Evolutionary conservation across 108 stramenopile genomes (phyloP), one percentile per base, ranked within the genome.

Genomic region (Pseudonitzschia pungens): DNA sequence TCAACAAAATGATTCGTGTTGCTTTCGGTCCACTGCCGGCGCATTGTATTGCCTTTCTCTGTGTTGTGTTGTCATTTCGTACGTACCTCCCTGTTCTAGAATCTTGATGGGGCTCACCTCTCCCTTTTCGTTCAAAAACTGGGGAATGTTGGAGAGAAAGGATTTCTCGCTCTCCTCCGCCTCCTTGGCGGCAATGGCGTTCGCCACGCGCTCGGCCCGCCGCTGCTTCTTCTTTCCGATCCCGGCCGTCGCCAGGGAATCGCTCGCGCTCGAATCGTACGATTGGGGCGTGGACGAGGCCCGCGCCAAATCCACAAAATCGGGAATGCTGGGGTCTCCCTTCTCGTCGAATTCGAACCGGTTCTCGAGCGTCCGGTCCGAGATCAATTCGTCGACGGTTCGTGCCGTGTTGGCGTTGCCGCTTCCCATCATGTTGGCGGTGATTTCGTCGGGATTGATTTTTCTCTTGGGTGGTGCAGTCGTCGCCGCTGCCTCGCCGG

Each of bases 191-290:
- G 68, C 40, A 27, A 82, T 16, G 0, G 89, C 91, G 12, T 78
- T 81, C 12, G 87, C 88, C 45, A 42, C 56, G 14, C 86, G 77
- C 24, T 80, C 77, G 26, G 78, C 87, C 55, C 74, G 76, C 43
- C 84, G 78, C 18, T 83, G 83, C 20, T 84, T 82, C 75, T 90
- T 89, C 62, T 85, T 89, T 15, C 89, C 85, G 68, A 76, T 70
- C 31, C 50, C 74, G 10, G 42, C 42, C 79, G 63, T 48, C 60
- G 73, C 51, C 65, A 62, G 24, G 60, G 69, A 11, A 68, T 59
- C 62, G 14, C 57, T 58, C 40, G 24, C n/a, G n/a, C n/a, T n/a
- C n/a, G n/a, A n/a, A n/a, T n/a, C n/a, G n/a, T n/a, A n/a, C n/a
- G 59, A 7, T 55, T 24, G 54, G 54, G 1, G 54, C 54, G 54